Base-by-base conservation (phyloP, 495 filamentous ascomycete genomes). In the Aspergillus carlsbadensis region DNA sequence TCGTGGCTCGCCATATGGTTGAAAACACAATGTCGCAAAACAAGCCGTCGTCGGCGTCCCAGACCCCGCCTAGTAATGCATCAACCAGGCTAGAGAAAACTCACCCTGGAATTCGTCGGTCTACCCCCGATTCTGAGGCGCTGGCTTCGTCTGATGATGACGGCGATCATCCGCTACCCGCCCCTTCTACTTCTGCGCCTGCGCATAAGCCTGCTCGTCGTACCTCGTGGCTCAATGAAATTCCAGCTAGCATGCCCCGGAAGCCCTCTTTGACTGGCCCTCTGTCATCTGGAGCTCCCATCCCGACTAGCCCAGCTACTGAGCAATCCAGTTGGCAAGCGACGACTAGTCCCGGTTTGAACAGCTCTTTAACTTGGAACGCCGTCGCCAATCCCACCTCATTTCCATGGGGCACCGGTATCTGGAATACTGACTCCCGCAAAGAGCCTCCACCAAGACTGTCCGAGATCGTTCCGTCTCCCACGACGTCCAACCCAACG, bases 81-180 rank as follows among this genome's bases (percentile, higher is more conserved):
- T 79, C 83, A 26, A 75, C 87, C 22, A 75, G 89, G 45, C 78
- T 88, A 17, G 90, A 94, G 54, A 92, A 89, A 66, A 75, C 86
- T 50, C 86, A 88, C 60, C 71, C 74, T 7, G 79, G 77, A 43
- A 72, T 84, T 37, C 84, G 89, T 60, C 86, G 87, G 52, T 91
- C 91, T 15, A 96, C 92, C 6, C 92, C 92, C 14, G 92, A 96
- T 64, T 96, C 92, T 6, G 92, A 97, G 65, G 92, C 92, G 39
- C 74, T 97, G 44, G 90, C 88, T 35, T 96, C 92, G 57, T 96
- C 92, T 3, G 92, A 97, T 65, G 92, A 97, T 63, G 92, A 97
- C 66, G 81, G 75, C 33, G 91, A 81, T 29, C 78, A 82, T 58
- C 58, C 61, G 14, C 63, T 69, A 10, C 65, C 70, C 8, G 53